phyloP scores from a whole-genome alignment of 495 filamentous ascomycete species.

The Aspergillus incahuasiensis region DNA sequence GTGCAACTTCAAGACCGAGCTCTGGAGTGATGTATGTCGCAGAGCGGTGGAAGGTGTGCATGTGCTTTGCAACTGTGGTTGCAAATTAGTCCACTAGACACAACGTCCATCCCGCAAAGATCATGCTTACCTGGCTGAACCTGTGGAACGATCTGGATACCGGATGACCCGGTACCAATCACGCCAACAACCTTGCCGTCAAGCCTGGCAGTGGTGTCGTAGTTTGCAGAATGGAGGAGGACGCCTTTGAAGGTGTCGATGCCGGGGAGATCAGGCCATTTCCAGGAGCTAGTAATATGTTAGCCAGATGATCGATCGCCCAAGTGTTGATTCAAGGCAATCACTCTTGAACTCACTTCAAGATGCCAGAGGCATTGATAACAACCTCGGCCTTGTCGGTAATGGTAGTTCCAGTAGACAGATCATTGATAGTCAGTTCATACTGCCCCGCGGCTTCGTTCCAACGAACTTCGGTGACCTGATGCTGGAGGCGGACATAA shows the following conservation, averaged over 20 bases:
- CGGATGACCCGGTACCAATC: conserved; percentile 43
- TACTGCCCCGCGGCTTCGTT: too few species aligned
- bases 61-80: background rate
- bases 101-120: too few species aligned
- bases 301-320: too few species aligned
- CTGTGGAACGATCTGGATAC: conserved; percentile 55
- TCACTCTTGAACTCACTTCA: conserved; percentile 30
- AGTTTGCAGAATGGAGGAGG: conserved; percentile 46
- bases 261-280: conserved; percentile 48
- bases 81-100: too few species aligned
- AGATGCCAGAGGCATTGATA: conserved; percentile 42
- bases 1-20: conserved; percentile 6
- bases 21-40: conserved; percentile 17
- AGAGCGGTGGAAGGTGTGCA: conserved; percentile 22
- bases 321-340: too few species aligned
- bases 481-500: too few species aligned
- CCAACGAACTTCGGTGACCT: too few species aligned
- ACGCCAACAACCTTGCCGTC: conserved; percentile 44
- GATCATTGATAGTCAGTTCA: too few species aligned
- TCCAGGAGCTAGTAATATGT: conserved; percentile 33
- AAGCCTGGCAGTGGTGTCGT: conserved; percentile 33
- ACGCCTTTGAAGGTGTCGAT: conserved; percentile 40
- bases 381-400: conserved; percentile 36
- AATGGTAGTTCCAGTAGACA: too few species aligned
- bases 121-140: too few species aligned